phyloP scores from a whole-genome alignment of 139 green algal genomes.

The Coccomyxa sp. region DNA sequence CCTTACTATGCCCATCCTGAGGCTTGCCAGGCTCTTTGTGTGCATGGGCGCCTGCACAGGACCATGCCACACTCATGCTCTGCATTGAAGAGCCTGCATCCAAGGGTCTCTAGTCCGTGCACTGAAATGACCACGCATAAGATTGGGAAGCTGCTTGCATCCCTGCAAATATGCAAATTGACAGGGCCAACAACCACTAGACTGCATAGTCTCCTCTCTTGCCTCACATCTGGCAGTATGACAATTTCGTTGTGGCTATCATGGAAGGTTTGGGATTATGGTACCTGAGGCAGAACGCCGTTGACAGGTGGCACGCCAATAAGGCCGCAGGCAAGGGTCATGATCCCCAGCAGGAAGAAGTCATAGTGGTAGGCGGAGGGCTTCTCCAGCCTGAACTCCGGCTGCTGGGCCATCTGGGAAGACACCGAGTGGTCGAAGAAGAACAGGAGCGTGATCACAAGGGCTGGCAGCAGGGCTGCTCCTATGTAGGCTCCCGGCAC shows the following conservation, averaged over 20 bases:
- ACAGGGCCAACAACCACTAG: too few species aligned
- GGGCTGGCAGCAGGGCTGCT: conserved; percentile 67
- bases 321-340: conserved; percentile 66
- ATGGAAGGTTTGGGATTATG: too few species aligned
- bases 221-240: too few species aligned
- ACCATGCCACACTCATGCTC: too few species aligned
- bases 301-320: conserved; percentile 84
- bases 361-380: conserved; percentile 73
- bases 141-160: too few species aligned
- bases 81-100: too few species aligned
- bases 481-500: conserved; percentile 59
- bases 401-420: conserved; percentile 54
- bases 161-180: too few species aligned
- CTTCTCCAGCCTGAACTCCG: conserved; percentile 62
- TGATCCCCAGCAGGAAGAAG: conserved; percentile 69
- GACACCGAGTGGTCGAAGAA: conserved; percentile 90
- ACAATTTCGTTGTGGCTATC: too few species aligned
- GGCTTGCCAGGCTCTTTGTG: conserved; percentile 56
- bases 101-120: too few species aligned
- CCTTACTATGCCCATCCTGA: conserved; percentile 20
- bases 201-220: too few species aligned
- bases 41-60: conserved; percentile 67
- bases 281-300: conserved; percentile 78
- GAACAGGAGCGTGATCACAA: conserved; percentile 83
- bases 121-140: too few species aligned